Conservation (phyloP, 2,329 filamentous ascomycete species). For the Trichocomaceae sp. region DNA sequence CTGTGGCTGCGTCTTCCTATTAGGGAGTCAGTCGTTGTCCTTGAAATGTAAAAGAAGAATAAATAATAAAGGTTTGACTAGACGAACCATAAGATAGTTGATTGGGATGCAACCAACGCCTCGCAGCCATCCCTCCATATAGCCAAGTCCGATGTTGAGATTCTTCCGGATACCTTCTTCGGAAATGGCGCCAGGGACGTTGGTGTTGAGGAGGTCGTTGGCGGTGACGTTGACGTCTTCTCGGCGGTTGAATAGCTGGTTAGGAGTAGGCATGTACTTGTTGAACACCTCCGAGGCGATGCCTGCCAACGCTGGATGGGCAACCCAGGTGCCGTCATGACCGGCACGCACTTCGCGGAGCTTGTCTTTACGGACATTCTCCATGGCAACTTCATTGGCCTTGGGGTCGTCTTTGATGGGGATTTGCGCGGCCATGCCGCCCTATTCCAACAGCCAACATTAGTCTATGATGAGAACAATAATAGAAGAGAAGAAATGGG, state of each 20-base stretch:
- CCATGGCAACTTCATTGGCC: conserved; percentile 93
- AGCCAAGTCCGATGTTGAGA: conserved; percentile 88
- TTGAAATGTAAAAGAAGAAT: neutral
- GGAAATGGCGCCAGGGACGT: conserved; percentile 84
- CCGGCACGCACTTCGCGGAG: conserved; percentile 90
- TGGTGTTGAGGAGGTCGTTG: conserved; percentile 96
- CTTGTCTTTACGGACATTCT: conserved; percentile 87
- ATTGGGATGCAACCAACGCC: conserved; percentile 95
- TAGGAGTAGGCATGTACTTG: conserved; percentile 96
- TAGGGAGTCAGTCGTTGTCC: conserved; percentile 5
- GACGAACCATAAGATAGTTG: conserved; percentile 78
- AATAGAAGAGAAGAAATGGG: neutral
- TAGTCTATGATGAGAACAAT: too few species aligned
- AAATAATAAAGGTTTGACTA: neutral
- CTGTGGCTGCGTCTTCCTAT: conserved; percentile 85
- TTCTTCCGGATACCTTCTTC: conserved; percentile 97
- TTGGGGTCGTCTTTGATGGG: conserved; percentile 91
- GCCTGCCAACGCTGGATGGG: conserved; percentile 81
- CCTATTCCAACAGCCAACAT: conserved; percentile 25
- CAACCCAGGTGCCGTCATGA: conserved; percentile 96
- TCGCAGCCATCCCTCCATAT: conserved; percentile 98
- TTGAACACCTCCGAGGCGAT: conserved; percentile 95
- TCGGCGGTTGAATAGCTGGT: conserved; percentile 85
- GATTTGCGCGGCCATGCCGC: conserved; percentile 97
- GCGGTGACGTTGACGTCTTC: conserved; percentile 81